Base-by-base conservation (phyloP, 1,139 yeast genomes). In the Barnettozyma hawaiiensis region DNA sequence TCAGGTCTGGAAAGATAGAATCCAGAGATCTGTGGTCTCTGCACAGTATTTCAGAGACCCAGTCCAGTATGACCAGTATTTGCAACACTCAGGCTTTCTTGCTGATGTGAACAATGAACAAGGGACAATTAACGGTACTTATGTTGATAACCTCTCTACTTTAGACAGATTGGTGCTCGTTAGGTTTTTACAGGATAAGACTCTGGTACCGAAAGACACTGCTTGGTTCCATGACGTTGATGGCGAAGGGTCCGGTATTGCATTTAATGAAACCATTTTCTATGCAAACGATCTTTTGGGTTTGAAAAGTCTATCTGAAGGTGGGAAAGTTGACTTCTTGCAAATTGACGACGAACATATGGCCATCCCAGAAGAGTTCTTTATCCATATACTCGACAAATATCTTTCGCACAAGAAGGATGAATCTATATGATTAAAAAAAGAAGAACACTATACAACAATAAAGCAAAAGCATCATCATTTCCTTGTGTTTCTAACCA, bases 21-120 rank as follows among this genome's bases (percentile, higher is more conserved):
- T 84, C 0, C 95, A 85, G 55, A 67, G 69, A 11, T 63, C 73
- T 8, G 63, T 82, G 2, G 65, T 85, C 2, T 82, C 87, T 7
- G 94, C 95, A 0, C 95, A 85, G 55, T 85, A 83, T 58, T 85
- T 78, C 60, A 67, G 95, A 47, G 67, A 70, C 42, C 66, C 55
- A 11, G 21, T 62, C 8, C 68, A 75, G 20, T 66, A 69, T 43
- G 76, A 69, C 1, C 58, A 63, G 28, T 81, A 81, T 54, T 54
- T 76, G 47, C 62, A 66, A 26, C 64, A 73, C 47, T 77, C 84
- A 2, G 60, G 61, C 31, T 80, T 77, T 50, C 62, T 85, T 40
- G 89, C 82, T 2, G 80, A 73, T 49, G 61, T 81, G 37, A 85
- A 85, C 57, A 85, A 84, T 53, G 95, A 85, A 53, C 64, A 48